Conservation (phyloP, 306 rosid genomes). For the Trichosanthes cucumerina region DNA sequence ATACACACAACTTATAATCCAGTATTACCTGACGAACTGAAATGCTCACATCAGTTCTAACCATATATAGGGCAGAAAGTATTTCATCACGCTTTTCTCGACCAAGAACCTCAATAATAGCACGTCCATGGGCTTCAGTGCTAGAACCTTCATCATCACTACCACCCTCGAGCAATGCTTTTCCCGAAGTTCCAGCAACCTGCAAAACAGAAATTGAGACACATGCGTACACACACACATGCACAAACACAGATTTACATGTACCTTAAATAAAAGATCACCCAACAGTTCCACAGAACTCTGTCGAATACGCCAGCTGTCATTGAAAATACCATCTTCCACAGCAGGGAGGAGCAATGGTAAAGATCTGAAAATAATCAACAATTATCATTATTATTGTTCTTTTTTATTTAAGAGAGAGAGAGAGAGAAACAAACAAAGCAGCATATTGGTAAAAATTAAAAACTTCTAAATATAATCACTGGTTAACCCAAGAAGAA, state of each 20-base stretch:
- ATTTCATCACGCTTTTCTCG: slow-evolving; percentile 82
- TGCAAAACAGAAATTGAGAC: slow-evolving; percentile 19
- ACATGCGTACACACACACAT: not conserved
- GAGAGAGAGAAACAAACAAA: not conserved
- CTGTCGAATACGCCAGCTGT: slow-evolving; percentile 94
- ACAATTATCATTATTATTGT: not conserved
- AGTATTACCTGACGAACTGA: slow-evolving; percentile 91
- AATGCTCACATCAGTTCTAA: slow-evolving; percentile 87
- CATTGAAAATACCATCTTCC: slow-evolving; percentile 95
- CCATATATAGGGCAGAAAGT: slow-evolving; percentile 95
- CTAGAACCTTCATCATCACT: slow-evolving; percentile 99
- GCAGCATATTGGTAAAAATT: not conserved
- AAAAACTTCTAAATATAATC: not conserved
- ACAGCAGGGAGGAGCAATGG: slow-evolving; percentile 95
- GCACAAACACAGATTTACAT: slow-evolving; percentile 4
- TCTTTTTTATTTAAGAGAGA: not conserved
- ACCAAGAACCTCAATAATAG: slow-evolving; percentile 90
- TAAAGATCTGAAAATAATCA: slow-evolving; percentile 48
- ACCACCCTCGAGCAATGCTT: slow-evolving; percentile 98
- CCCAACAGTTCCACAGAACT: slow-evolving; percentile 96
- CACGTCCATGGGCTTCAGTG: slow-evolving; percentile 98
- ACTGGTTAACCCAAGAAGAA: not conserved
- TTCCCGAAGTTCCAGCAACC: slow-evolving; percentile 99
- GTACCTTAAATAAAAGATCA: slow-evolving; percentile 88
- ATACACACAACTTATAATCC: not conserved